Evolutionary conservation across 2,329 filamentous ascomycete genomes (phyloP), one percentile per base, ranked within the genome.

Genomic region (Zasmidium citrigriseum): DNA sequence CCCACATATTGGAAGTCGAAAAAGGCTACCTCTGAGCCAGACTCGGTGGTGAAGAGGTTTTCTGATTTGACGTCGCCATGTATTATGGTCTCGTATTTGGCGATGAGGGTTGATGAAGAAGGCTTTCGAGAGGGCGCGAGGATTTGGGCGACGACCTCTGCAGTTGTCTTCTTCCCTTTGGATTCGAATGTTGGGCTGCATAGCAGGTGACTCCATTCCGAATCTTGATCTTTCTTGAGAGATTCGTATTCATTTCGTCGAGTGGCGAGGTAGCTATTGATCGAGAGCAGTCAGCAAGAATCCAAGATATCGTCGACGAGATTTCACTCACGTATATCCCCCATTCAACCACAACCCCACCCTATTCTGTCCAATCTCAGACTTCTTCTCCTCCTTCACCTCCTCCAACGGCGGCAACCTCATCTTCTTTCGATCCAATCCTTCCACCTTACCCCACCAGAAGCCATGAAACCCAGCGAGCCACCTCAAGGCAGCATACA

Each of bases 1-100:
- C 87, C 87, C 0, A 83, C 80, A 63, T 89, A 89, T 64, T 89
- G 87, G 56, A 89, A 89, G 68, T 89, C 87, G 65, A 86, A 89
- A 62, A 89, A 86, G 0, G 84, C 86, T 1, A 86, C 84, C 2
- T 74, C 59, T 1, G 81, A 72, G 1, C 83, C 84, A 0, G 69
- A 63, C 0, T 67, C 57, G 0, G 76, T 84, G 0, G 83, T 84
- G 66, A 88, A 88, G 5, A 89, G 77, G 58, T 89, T 89, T 64
- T 89, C 86, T 0, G 83, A 86, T 70, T 89, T 89, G 52, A 89
- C 86, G 57, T 89, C 87, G 7, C 87, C 87, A 65, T 89, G 87
- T 7, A 89, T 83, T 16, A 84, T 78, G 0, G 86, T 86, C 62
- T 87, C 67, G 29, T 76, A 76, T 0, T 57, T 58, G 10, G 60